Evolutionary conservation across 2,329 filamentous ascomycete species (phyloP).

Genomic region (Fusarium setosum): DNA sequence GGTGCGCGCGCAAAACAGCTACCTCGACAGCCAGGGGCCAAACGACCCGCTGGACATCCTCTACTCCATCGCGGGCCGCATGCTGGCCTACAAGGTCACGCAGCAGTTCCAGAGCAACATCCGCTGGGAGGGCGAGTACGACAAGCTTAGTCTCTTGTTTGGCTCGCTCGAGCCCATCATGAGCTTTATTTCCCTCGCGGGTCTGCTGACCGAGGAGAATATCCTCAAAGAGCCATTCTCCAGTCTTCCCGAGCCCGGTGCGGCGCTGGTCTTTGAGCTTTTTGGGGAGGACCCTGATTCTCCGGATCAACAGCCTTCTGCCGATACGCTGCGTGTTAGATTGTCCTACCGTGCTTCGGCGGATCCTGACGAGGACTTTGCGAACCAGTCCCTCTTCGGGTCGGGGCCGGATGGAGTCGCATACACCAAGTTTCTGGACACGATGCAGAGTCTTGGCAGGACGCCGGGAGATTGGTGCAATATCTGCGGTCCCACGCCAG

Average conservation of each 20-base stretch:
- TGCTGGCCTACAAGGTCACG: conserved; percentile 59
- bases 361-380: conserved; percentile 48
- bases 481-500: conserved; percentile 49
- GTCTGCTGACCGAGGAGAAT: conserved; percentile 62
- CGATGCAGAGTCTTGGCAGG: conserved; percentile 51
- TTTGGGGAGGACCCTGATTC: conserved; percentile 44
- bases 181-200: conserved; percentile 63
- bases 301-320: conserved; percentile 40
- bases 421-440: conserved; percentile 52
- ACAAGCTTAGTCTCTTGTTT: conserved; percentile 65
- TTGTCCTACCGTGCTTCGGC: conserved; percentile 67
- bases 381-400: conserved; percentile 55
- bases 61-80: conserved; percentile 64
- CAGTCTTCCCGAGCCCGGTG: conserved; percentile 73
- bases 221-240: conserved; percentile 54
- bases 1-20: conserved; percentile 67
- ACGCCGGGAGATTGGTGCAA: conserved; percentile 56
- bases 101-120: conserved; percentile 56
- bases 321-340: conserved; percentile 61
- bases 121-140: conserved; percentile 48
- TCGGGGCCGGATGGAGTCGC: conserved; percentile 50
- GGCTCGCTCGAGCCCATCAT: conserved; percentile 66
- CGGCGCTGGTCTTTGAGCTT: conserved; percentile 80
- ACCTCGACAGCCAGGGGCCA: conserved; percentile 62
- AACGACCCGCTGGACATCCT: conserved; percentile 50